Evolutionary conservation across 2,329 filamentous ascomycete genomes (phyloP).

Genomic region (Aquanectria penicillioides): DNA sequence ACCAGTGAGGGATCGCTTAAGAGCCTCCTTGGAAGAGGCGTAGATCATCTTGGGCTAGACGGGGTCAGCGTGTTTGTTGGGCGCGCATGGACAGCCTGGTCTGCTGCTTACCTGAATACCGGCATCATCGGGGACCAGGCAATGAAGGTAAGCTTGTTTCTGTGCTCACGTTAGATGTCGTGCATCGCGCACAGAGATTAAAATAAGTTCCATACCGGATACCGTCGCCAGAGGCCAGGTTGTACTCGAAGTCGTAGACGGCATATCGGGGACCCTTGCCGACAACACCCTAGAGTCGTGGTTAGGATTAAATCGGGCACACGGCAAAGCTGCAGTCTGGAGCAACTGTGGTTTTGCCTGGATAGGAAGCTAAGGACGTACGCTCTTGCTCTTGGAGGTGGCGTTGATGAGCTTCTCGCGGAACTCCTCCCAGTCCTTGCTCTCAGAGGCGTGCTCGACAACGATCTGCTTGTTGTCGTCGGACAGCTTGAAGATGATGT

Average conservation of each 20-base stretch:
- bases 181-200: neutral
- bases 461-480: slow-evolving; percentile 86
- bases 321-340: no score
- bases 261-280: slow-evolving; percentile 82
- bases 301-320: slow-evolving; percentile 15
- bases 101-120: slow-evolving; percentile 74
- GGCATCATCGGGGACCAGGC: slow-evolving; percentile 84
- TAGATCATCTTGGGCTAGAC: slow-evolving; percentile 87
- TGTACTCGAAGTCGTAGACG: slow-evolving; percentile 87
- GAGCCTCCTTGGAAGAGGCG: slow-evolving; percentile 86
- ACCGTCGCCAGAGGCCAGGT: slow-evolving; percentile 76
- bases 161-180: slow-evolving; percentile 46
- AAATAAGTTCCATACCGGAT: slow-evolving; percentile 61
- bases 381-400: slow-evolving; percentile 76
- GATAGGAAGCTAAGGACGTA: slow-evolving; percentile 47
- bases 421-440: slow-evolving; percentile 77
- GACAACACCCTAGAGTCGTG: slow-evolving; percentile 58
- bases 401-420: slow-evolving; percentile 80
- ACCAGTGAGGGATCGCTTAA: slow-evolving; percentile 82
- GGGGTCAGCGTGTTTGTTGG: slow-evolving; percentile 25
- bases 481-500: slow-evolving; percentile 88
- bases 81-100: slow-evolving; percentile 66
- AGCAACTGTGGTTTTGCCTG: neutral
- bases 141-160: slow-evolving; percentile 83
- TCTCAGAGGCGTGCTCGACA: slow-evolving; percentile 76